These are phyloP conservation scores for Penicillium paneum DNA, from an alignment of 2,329 filamentous ascomycete genomes.

Conservation along the genomic window DNA sequence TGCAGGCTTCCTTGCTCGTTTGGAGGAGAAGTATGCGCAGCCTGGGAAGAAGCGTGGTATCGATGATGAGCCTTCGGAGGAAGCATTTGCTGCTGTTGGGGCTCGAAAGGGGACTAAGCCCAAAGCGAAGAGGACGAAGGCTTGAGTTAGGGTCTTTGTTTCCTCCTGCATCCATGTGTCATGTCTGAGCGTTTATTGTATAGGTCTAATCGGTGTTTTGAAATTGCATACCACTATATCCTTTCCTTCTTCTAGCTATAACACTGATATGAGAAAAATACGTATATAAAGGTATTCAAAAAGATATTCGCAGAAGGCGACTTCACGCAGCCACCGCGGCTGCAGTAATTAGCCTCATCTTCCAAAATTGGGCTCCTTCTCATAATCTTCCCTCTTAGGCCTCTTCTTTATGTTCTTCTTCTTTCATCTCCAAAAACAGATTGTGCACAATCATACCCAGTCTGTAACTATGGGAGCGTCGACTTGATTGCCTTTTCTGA, in stretches of 20 bases:
- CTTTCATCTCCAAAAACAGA: too few species aligned
- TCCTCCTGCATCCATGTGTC: slow-evolving; percentile 2
- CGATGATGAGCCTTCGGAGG: slow-evolving; percentile 59
- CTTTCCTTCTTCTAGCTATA: neutral
- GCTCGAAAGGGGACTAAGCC: slow-evolving; percentile 38
- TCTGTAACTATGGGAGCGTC: neutral
- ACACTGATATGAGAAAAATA: neutral
- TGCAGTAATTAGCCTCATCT: slow-evolving; percentile 6
- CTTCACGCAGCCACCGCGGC: slow-evolving; percentile 5
- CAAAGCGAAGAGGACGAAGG: slow-evolving; percentile 29
- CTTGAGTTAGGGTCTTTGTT: neutral
- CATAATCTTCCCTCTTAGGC: neutral
- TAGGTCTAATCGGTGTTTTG: slow-evolving; percentile 6
- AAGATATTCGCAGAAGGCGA: neutral
- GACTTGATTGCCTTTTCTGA: neutral
- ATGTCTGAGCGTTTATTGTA: slow-evolving; percentile 2
- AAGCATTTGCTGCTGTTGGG: slow-evolving; percentile 51
- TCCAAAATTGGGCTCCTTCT: slow-evolving; percentile 1
- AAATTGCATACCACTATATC: neutral
- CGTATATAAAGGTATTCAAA: neutral
- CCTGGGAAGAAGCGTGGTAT: slow-evolving; percentile 45
- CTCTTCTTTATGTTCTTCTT: neutral
- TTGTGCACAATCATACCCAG: neutral
- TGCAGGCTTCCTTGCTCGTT: slow-evolving; percentile 63
- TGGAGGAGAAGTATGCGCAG: slow-evolving; percentile 73